Percentiles rank a stretch among this genome's conserved stretches.
Evolutionary conservation across 345 rosid species (phyloP).

Genomic region (Bruguiera sexangula): DNA sequence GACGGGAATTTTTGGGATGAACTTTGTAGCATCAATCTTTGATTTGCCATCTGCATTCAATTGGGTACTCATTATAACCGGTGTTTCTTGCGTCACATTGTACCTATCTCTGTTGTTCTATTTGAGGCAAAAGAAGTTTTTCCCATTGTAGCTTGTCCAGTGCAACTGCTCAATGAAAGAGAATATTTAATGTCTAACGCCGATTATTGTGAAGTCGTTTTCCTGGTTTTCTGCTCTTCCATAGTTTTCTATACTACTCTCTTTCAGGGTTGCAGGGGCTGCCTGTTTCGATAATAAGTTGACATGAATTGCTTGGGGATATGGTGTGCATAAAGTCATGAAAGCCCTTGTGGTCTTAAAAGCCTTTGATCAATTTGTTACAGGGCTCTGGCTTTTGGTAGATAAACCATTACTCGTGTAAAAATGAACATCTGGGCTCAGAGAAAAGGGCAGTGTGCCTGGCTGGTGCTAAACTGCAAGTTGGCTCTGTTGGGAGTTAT

Average conservation of each 20-base stretch:
- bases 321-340: too few relatives aligned
- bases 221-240: background rate
- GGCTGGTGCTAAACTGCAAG: too few relatives aligned
- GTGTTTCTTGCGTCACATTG: slow-evolving; percentile 47
- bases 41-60: slow-evolving; percentile 56
- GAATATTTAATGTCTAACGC: background rate
- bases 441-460: too few relatives aligned
- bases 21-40: slow-evolving; percentile 61
- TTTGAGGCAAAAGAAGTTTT: slow-evolving; percentile 78
- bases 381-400: too few relatives aligned
- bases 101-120: slow-evolving; percentile 64
- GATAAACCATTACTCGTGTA: too few relatives aligned
- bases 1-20: slow-evolving; percentile 88
- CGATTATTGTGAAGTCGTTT: slow-evolving; percentile 2
- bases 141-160: slow-evolving; percentile 47
- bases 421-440: too few relatives aligned
- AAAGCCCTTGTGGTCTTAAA: too few relatives aligned
- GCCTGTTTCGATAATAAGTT: too few relatives aligned
- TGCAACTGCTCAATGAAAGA: slow-evolving; percentile 1
- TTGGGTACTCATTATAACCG: slow-evolving; percentile 72
- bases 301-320: too few relatives aligned
- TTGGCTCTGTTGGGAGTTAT: too few relatives aligned
- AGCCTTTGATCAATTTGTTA: too few relatives aligned
- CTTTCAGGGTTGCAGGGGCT: background rate
- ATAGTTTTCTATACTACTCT: background rate